Evolutionary conservation across 2,329 filamentous ascomycete species (phyloP), one percentile per base, ranked within the genome.

Genomic region (Penicillium occitanis): DNA sequence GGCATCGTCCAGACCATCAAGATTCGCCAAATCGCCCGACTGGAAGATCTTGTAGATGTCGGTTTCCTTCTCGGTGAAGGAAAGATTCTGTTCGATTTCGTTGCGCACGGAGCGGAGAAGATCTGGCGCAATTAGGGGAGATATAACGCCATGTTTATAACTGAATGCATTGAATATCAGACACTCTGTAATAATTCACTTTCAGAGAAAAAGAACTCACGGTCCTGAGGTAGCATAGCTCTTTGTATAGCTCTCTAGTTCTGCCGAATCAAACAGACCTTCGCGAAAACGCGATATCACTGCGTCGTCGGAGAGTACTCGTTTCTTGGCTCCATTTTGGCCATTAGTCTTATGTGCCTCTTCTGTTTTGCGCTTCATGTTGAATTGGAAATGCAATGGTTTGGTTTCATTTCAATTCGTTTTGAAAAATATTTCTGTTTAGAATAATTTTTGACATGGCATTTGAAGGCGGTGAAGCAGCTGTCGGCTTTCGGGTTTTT

Each of bases 31-130:
- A 77, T 99, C 95, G 70, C 95, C 95, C 4, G 94, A 98, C 83
- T 99, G 95, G 85, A 97, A 93, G 75, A 99, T 98, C 81, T 96
- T 97, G 86, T 99, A 99, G 73, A 99, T 99, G 78, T 99, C 95
- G 58, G 95, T 99, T 80, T 99, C 95, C 79, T 99, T 99, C 72
- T 93, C 93, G 13, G 95, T 97, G 82, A 99, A 99, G 71, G 91
- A 89, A 71, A 99, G 91, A 75, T 97, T 93, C 71, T 90, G 85
- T 78, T 90, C 90, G 78, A 98, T 94, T 81, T 99, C 95, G 74
- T 86, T 82, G 75, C 95, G 93, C 67, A 99, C 95, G 64, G 87
- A 85, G 73, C 93, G 93, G 57, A 99, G 87, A 19, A 99, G 88
- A 58, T 83, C 79, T 72, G 94, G 90, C 79, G 95, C 84, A 76